Conservation (phyloP, 148 eudicot species). For the Fagopyrum tataricum region DNA sequence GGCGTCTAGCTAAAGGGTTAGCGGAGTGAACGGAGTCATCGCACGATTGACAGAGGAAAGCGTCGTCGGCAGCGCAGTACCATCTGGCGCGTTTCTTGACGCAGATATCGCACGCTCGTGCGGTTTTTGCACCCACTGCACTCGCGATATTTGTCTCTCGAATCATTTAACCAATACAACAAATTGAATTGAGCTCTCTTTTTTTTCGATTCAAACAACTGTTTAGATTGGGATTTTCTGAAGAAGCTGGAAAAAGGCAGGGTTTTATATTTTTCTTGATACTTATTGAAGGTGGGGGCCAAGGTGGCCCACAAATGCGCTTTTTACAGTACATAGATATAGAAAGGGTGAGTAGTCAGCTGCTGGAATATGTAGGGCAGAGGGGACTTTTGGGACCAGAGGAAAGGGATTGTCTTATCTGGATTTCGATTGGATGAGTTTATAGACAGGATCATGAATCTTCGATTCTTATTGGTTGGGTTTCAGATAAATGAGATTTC, state of each 20-base stretch:
- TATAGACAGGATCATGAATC: conserved; percentile 37
- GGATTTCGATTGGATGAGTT: conserved; percentile 43
- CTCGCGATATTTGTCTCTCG: conserved; percentile 38
- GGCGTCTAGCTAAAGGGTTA: conserved; percentile 64
- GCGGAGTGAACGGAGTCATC: conserved; percentile 70
- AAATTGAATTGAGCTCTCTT: too few species aligned
- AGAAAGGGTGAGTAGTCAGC: not conserved
- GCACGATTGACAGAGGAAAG: conserved; percentile 75
- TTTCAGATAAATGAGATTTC: conserved; percentile 41
- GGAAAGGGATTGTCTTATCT: conserved; percentile 46
- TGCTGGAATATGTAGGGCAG: not conserved
- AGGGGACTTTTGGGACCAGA: conserved; percentile 34
- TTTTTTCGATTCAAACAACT: too few species aligned
- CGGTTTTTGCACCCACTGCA: conserved; percentile 65
- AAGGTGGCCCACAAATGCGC: conserved; percentile 29
- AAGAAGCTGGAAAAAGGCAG: not conserved
- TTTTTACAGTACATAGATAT: conserved; percentile 28
- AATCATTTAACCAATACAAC: conserved; percentile 19
- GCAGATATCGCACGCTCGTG: conserved; percentile 74
- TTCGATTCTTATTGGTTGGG: conserved; percentile 42
- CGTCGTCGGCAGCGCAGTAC: conserved; percentile 80
- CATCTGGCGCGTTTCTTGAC: conserved; percentile 58
- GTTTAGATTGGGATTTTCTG: not conserved
- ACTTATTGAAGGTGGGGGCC: not conserved
- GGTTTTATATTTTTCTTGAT: not conserved